A percentile compares a stretch with the other conserved stretches of the same genome.
Conservation (phyloP, 768 basidiomycete species). For the Lentinula detonsa region DNA sequence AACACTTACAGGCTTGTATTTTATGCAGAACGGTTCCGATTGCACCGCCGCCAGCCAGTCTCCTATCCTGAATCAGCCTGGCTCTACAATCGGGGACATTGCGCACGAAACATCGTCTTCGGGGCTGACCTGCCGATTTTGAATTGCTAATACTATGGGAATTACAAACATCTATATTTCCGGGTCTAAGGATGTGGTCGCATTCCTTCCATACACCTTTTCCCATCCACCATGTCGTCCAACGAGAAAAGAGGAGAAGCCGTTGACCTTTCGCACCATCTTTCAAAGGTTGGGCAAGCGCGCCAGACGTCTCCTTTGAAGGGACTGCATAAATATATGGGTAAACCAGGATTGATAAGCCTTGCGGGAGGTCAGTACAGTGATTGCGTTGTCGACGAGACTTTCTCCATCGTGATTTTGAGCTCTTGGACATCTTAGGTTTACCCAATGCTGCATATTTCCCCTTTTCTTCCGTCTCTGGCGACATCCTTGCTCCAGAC, state of each 20-base stretch:
- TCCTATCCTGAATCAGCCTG: neutral
- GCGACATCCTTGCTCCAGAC: conserved; percentile 44
- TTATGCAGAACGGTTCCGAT: neutral
- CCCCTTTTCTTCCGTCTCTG: conserved; percentile 59
- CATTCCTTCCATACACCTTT: neutral
- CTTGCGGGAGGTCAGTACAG: conserved; percentile 60
- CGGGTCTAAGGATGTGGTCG: neutral
- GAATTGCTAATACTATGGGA: neutral
- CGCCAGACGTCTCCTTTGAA: conserved; percentile 58
- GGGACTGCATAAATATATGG: conserved; percentile 54
- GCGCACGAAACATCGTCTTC: neutral
- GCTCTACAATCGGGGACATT: neutral
- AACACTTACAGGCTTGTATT: no score
- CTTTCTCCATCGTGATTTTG: conserved; percentile 1
- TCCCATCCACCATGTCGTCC: conserved; percentile 14
- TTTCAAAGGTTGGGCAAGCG: conserved; percentile 48
- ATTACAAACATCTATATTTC: neutral
- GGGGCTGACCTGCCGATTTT: neutral
- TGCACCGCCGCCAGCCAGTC: neutral
- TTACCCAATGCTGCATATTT: conserved; percentile 65
- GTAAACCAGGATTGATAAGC: conserved; percentile 44
- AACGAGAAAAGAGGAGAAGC: conserved; percentile 36
- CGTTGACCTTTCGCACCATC: conserved; percentile 67
- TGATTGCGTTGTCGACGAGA: neutral
- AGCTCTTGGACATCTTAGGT: conserved; percentile 27